Conservation (phyloP, 1,284 basidiomycete genomes). For the Naganishia sp. region DNA sequence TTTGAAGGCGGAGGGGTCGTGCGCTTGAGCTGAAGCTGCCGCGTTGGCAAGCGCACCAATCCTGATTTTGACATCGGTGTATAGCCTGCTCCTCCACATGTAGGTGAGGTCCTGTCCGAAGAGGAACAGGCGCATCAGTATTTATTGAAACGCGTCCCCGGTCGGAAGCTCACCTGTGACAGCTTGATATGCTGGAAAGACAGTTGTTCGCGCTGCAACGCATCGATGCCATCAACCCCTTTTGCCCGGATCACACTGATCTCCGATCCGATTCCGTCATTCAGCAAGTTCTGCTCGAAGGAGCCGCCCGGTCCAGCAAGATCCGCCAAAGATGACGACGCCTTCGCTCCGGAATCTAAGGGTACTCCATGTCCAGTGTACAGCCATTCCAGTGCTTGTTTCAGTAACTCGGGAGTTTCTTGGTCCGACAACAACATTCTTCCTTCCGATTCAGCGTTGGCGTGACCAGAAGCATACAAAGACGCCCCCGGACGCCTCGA, state of each 20-base stretch:
- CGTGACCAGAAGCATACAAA: too few species aligned
- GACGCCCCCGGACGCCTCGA: too few species aligned
- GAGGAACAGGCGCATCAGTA: neutral
- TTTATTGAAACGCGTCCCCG: neutral
- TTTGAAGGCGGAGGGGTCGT: constrained; percentile 21
- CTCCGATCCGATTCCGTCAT: constrained; percentile 37
- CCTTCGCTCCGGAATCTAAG: too few species aligned
- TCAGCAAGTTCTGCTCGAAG: constrained; percentile 35
- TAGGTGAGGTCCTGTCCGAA: constrained; percentile 76
- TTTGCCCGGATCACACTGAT: constrained; percentile 20
- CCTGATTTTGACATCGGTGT: constrained; percentile 81
- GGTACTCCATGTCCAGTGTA: constrained; percentile 68
- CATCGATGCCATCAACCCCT: constrained; percentile 39
- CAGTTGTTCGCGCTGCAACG: constrained; percentile 40
- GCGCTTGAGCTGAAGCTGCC: neutral
- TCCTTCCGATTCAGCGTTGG: constrained; percentile 34
- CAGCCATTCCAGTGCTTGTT: constrained; percentile 83
- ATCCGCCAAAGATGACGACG: neutral
- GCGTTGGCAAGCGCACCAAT: neutral
- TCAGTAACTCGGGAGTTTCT: constrained; percentile 73
- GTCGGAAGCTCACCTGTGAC: constrained; percentile 40
- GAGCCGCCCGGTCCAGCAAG: neutral
- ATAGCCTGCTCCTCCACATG: constrained; percentile 92
- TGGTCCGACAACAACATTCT: constrained; percentile 62
- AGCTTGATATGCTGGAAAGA: constrained; percentile 73